Percentiles rank a stretch among this genome's conserved stretches.
phyloP scores from a whole-genome alignment of 164 flowering plant genomes.

The Pachysandra terminalis region DNA sequence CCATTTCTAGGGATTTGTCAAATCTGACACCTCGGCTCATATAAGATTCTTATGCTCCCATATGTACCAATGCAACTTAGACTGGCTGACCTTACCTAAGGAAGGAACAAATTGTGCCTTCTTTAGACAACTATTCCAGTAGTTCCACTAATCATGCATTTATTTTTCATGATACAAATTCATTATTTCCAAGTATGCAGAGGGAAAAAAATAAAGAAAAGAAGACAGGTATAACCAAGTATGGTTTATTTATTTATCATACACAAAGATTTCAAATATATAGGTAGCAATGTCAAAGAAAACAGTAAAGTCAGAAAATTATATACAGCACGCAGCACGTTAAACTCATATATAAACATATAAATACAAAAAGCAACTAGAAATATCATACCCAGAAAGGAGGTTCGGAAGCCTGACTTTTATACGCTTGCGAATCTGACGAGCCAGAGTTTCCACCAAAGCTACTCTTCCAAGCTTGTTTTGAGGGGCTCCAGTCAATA shows the following conservation, averaged over 20 bases:
- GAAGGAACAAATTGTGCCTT: no score
- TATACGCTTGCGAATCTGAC: slow-evolving; percentile 92
- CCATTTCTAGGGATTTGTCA: no score
- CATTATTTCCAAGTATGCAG: no score
- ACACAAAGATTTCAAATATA: not conserved
- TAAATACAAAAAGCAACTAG: not conserved
- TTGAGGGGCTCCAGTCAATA: slow-evolving; percentile 87
- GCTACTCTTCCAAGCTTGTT: slow-evolving; percentile 93
- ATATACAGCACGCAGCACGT: not conserved
- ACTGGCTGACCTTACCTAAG: no score
- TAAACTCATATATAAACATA: not conserved
- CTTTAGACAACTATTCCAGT: no score
- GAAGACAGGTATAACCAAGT: not conserved
- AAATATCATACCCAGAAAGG: slow-evolving; percentile 74
- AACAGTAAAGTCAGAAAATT: not conserved
- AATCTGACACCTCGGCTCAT: no score
- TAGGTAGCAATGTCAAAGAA: not conserved
- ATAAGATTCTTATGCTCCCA: no score
- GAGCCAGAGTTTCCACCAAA: slow-evolving; percentile 83
- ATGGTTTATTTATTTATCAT: not conserved
- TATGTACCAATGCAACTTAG: no score
- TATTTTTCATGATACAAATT: no score
- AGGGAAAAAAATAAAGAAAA: no score
- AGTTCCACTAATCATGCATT: no score
- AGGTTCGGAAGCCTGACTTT: slow-evolving; percentile 92